Conservation (phyloP, 2,329 filamentous ascomycete species). For the Diatrype stigma region DNA sequence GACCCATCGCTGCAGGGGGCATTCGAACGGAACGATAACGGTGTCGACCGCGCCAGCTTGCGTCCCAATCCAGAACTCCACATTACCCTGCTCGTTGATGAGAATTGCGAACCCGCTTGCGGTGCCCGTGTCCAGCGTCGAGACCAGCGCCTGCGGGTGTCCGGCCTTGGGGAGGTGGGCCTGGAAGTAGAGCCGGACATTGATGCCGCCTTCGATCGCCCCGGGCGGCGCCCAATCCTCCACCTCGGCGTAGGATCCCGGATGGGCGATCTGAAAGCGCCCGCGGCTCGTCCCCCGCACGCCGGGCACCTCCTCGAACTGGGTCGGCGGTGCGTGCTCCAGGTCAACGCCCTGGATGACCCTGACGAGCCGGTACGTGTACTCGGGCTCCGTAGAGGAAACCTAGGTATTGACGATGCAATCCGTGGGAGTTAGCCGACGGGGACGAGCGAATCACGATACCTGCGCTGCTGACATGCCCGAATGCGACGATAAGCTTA, state of each 20-base stretch:
- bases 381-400: constrained; percentile 10
- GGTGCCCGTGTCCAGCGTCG: not conserved
- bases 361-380: constrained; percentile 10
- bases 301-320: constrained; percentile 3
- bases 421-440: not conserved
- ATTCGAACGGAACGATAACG: not conserved
- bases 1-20: not conserved
- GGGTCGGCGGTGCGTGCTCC: constrained; percentile 5
- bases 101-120: constrained; percentile 1
- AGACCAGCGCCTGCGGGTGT: constrained; percentile 7
- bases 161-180: constrained; percentile 5
- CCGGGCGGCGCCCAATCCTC: constrained; percentile 1
- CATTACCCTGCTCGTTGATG: not conserved
- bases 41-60: not conserved
- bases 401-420: constrained; percentile 1
- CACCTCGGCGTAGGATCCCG: constrained; percentile 7
- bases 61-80: not conserved
- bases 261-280: constrained; percentile 3
- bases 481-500: not conserved
- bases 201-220: constrained; percentile 1
- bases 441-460: too few species aligned
- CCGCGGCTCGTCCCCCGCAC: not conserved
- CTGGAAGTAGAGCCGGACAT: constrained; percentile 8
- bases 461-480: not conserved
- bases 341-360: constrained; percentile 10